These are phyloP conservation scores for Xylaria sp. DNA, from an alignment of 2,329 filamentous ascomycete species.

Conservation along the genomic window DNA sequence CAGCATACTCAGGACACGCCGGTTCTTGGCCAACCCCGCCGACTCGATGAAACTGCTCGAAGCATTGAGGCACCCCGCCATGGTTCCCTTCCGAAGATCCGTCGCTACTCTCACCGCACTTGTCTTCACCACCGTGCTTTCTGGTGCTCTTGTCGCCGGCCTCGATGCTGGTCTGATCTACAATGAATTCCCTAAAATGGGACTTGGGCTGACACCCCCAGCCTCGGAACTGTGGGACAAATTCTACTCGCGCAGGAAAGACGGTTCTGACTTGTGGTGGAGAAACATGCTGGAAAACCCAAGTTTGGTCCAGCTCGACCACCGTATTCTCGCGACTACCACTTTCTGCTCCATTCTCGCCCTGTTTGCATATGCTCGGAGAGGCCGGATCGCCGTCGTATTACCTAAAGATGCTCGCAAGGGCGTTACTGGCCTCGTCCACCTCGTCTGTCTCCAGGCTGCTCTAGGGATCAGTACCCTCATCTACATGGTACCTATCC, in stretches of 20 bases:
- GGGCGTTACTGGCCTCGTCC: slow-evolving; percentile 82
- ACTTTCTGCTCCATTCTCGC: slow-evolving; percentile 85
- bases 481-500: slow-evolving; percentile 91
- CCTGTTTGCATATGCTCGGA: slow-evolving; percentile 83
- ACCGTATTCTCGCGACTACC: slow-evolving; percentile 89
- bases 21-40: slow-evolving; percentile 74
- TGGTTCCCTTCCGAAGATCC: slow-evolving; percentile 78
- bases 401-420: slow-evolving; percentile 73
- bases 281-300: slow-evolving; percentile 98
- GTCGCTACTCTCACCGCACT: slow-evolving; percentile 77
- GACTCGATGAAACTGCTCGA: slow-evolving; percentile 69
- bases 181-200: slow-evolving; percentile 99
- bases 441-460: slow-evolving; percentile 84
- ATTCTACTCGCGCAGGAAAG: slow-evolving; percentile 84
- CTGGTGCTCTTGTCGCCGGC: slow-evolving; percentile 91
- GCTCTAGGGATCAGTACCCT: slow-evolving; percentile 89
- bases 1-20: slow-evolving; percentile 80
- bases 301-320: slow-evolving; percentile 92
- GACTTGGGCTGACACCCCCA: slow-evolving; percentile 82
- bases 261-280: slow-evolving; percentile 90
- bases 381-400: slow-evolving; percentile 65
- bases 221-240: slow-evolving; percentile 83
- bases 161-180: slow-evolving; percentile 97
- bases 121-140: slow-evolving; percentile 91
- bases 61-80: slow-evolving; percentile 72